A percentile compares a stretch with the other conserved stretches of the same genome.
phyloP scores from a whole-genome alignment of 148 eudicot species.

The Chenopodium album region DNA sequence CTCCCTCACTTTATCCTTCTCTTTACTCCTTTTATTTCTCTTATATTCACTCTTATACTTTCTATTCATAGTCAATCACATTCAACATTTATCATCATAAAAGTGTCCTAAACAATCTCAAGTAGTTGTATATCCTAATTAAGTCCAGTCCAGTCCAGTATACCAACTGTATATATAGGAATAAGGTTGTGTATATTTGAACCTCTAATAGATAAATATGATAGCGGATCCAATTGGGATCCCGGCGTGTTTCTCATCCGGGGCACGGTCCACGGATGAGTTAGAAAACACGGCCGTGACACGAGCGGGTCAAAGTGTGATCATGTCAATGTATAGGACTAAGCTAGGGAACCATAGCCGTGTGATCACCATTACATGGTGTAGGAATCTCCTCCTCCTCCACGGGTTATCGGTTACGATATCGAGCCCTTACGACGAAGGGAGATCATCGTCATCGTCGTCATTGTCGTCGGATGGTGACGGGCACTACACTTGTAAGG shows the following conservation, averaged over 20 bases:
- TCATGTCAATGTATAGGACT: conserved; percentile 60
- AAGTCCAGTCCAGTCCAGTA: too few relatives aligned
- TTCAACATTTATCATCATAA: not conserved
- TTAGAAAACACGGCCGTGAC: conserved; percentile 38
- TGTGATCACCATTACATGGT: conserved; percentile 70
- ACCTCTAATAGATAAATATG: conserved; percentile 4
- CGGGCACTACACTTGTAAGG: conserved; percentile 48
- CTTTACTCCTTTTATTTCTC: not conserved
- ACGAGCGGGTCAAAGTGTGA: conserved; percentile 58
- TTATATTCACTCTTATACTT: not conserved
- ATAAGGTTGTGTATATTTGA: not conserved
- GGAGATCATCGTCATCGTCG: not conserved
- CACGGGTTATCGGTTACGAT: conserved; percentile 70
- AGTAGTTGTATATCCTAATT: too few relatives aligned
- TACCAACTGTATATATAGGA: too few relatives aligned
- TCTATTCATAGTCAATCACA: conserved; percentile 2
- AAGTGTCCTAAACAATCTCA: too few relatives aligned
- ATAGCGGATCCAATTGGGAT: conserved; percentile 64
- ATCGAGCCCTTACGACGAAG: conserved; percentile 14
- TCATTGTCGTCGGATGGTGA: conserved; percentile 19
- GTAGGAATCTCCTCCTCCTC: conserved; percentile 51
- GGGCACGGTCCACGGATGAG: conserved; percentile 16
- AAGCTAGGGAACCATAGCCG: conserved; percentile 56
- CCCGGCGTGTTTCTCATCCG: conserved; percentile 66
- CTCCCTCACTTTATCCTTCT: conserved; percentile 4